These are phyloP conservation scores for Tuber umbilicatum DNA, from an alignment of 495 filamentous ascomycete species.

Conservation along the genomic window DNA sequence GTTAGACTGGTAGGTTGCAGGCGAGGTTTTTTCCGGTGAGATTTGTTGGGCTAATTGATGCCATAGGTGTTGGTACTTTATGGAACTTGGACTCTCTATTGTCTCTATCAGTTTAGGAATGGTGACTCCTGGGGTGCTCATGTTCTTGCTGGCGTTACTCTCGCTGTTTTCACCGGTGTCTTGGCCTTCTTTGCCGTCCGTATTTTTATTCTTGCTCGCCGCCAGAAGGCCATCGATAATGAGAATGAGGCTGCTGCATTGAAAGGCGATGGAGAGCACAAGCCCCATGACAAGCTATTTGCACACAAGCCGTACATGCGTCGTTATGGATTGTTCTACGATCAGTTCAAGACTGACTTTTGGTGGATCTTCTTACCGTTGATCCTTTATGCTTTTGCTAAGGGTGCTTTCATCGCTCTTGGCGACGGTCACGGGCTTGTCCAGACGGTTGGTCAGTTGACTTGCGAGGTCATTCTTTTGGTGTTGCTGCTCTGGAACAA, in stretches of 20 bases:
- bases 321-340: conserved; percentile 96
- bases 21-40: conserved; percentile 1
- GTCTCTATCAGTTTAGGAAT: conserved; percentile 85
- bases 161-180: conserved; percentile 69
- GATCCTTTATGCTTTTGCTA: conserved; percentile 89
- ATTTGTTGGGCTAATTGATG: not conserved
- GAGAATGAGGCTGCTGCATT: conserved; percentile 25
- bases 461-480: conserved; percentile 63
- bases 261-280: conserved; percentile 42
- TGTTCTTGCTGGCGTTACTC: conserved; percentile 71
- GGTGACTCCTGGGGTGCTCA: conserved; percentile 97
- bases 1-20: conserved; percentile 56
- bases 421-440: conserved; percentile 78
- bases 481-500: conserved; percentile 71
- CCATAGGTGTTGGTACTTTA: conserved; percentile 74
- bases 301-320: conserved; percentile 87
- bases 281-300: conserved; percentile 51
- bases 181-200: conserved; percentile 72
- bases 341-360: conserved; percentile 82
- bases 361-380: conserved; percentile 95
- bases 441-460: conserved; percentile 70
- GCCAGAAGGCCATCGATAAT: conserved; percentile 59
- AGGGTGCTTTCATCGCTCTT: conserved; percentile 78
- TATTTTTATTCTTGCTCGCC: conserved; percentile 70
- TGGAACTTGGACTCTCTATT: conserved; percentile 91